Evolutionary conservation across 345 rosid species (phyloP), one percentile per base, ranked within the genome.

Genomic region (Gynandropsis gynandra): DNA sequence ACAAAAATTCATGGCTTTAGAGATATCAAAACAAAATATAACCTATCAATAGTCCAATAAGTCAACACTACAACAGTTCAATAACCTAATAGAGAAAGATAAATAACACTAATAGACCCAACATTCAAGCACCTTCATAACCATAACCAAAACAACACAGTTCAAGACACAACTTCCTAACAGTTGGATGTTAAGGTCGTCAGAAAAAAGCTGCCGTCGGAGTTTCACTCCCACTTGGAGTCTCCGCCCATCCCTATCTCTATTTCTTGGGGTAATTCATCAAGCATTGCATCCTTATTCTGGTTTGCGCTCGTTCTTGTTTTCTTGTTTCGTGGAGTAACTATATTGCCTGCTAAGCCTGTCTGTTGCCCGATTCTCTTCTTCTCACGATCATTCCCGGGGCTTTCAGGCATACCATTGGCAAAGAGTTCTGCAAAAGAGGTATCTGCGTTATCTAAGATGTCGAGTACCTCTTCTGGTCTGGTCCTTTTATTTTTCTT

Each of bases 191-290:
- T 27, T 11, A 36, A 10, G 12, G 33, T 33, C 21, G 19, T 40
- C 19, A 4, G 18, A 42, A 36, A 9, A 51, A 38, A 21, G 27
- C 21, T 24, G 29, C 29, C 13, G n/a, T 12, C 10, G 9, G 43
- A 50, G 52, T 31, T 64, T 49, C 50, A 61, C 8, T 66, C 87
- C 98, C 95, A 87, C 14, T 82, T 65, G 4, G 96, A 84, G 10
- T 71, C 66, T 4, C 96, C 98, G 12, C 96, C 98, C 69, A 82
- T 62, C 16, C 98, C 96, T 41, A 87, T 68, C 67, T 84, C 86
- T 18, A 54, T 48, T 12, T 52, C 71, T 8, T 46, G 45, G 16
- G 79, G 42, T 50, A 77, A 52, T 51, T 65, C 57, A 11, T 65
- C 57, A 11, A 42, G 43, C 44, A 50, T 39, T 50, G 59, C 47